Evolutionary conservation across 768 basidiomycete genomes (phyloP), one percentile per base, ranked within the genome.

Genomic region (Pisolithus marmoratus): DNA sequence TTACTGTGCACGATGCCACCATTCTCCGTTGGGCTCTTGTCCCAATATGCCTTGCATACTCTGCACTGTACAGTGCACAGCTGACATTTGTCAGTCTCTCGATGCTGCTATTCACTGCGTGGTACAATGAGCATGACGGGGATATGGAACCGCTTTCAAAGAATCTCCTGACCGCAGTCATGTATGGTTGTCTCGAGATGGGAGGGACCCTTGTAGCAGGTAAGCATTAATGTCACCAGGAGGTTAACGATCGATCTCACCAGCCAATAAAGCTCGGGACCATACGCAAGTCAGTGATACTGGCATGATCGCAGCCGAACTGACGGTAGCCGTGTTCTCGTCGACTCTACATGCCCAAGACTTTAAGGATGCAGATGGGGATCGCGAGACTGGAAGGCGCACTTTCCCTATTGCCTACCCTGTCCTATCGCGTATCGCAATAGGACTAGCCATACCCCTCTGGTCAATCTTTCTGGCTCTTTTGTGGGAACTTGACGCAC

Each of bases 261-360:
- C n/a, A 17, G n/a, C 34, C 20, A 22, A 44, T 27, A 40, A 38
- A 72, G 67, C 58, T 2, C 27, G 50, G 3, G 60, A 70, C 45
- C 50, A 55, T n/a, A 49, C 57, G 4, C 48, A 44, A 4, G 52
- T 72, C 20, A 69, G 66, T 26, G 52, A 61, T 6, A 67, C 65
- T 1, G 67, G 61, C 4, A 54, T 58, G 37, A 53, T 69, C 5
- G 68, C 76, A 0, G 54, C 72, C 31, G 62, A 63, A 40, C 52
- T 73, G 44, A 74, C 72, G 23, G 63, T 69, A 8, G 64, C 65
- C 0, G 69, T 76, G 15, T 68, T 77, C 34, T 58, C 71, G 2
- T 76, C 77, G 0, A 79, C 77, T 4, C 72, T 77, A 11, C 76
- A 78, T 20, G 70, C 74, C 2, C 74, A 78, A 59, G 78, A 79